Evolutionary conservation across 805 yeast genomes (phyloP).

Genomic region (Yarrowia sp.): DNA sequence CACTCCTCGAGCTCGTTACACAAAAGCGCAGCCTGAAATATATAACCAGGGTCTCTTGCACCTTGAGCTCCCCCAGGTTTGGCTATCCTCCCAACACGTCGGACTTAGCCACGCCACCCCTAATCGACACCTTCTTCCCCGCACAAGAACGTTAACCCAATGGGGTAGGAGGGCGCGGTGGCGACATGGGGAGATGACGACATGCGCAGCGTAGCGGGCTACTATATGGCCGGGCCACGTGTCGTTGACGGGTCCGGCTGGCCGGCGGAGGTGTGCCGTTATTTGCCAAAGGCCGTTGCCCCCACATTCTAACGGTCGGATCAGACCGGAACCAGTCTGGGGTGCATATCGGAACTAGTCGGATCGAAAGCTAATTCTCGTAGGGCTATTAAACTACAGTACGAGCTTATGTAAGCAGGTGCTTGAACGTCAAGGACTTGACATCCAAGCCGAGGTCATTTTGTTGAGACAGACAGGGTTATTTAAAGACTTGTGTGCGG

Average conservation of each 20-base stretch:
- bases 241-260: neutral
- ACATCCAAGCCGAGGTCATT: too few species aligned
- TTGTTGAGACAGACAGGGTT: too few species aligned
- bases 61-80: neutral
- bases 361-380: conserved; percentile 27
- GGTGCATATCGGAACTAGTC: conserved; percentile 27
- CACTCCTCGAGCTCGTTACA: neutral
- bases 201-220: neutral
- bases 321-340: conserved; percentile 34
- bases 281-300: neutral
- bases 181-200: neutral
- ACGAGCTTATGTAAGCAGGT: neutral
- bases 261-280: neutral
- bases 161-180: conserved; percentile 29
- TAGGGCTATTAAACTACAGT: conserved; percentile 12
- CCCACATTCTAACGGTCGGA: conserved; percentile 37
- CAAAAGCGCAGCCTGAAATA: neutral
- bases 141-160: conserved; percentile 32
- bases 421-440: neutral
- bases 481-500: too few species aligned
- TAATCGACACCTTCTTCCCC: conserved; percentile 29
- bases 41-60: neutral
- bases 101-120: conserved; percentile 27
- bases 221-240: neutral
- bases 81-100: conserved; percentile 10